Conservation (phyloP, 176 grass and related monocot genomes). For the Triticum aestivum region DNA sequence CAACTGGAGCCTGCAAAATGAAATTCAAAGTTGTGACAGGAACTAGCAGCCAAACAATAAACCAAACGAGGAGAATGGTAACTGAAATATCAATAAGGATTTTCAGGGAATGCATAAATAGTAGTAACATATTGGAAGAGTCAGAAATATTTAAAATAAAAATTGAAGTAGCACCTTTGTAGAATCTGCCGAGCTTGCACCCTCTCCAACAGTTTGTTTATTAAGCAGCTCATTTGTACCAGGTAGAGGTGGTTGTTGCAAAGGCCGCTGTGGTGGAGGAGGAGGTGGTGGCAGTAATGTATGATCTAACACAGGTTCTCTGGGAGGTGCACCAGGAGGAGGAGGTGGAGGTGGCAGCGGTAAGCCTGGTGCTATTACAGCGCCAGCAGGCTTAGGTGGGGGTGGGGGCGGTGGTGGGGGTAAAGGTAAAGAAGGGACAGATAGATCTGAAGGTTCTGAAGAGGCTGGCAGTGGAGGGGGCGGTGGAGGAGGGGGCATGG, state of each 20-base stretch:
- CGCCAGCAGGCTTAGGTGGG: constrained; percentile 42
- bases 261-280: constrained; percentile 66
- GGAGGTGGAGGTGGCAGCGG: constrained; percentile 71
- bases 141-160: neutral
- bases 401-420: constrained; percentile 52
- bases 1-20: constrained; percentile 41
- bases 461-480: constrained; percentile 62
- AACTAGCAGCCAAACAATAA: constrained; percentile 28
- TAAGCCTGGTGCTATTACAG: constrained; percentile 34
- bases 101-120: constrained; percentile 18
- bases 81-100: constrained; percentile 13
- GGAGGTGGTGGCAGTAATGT: constrained; percentile 53
- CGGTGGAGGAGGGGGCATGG: constrained; percentile 65
- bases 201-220: constrained; percentile 37
- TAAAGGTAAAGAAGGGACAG: constrained; percentile 48
- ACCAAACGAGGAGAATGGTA: neutral
- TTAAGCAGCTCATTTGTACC: constrained; percentile 43
- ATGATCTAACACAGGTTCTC: constrained; percentile 53
- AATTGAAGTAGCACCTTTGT: constrained; percentile 41
- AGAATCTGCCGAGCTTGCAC: constrained; percentile 39
- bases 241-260: constrained; percentile 41
- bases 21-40: constrained; percentile 24
- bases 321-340: constrained; percentile 65
- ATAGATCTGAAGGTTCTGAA: constrained; percentile 53
- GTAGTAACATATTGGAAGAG: neutral